Base-by-base conservation (phyloP, 768 basidiomycete species). In the Vishniacozyma victoriae region DNA sequence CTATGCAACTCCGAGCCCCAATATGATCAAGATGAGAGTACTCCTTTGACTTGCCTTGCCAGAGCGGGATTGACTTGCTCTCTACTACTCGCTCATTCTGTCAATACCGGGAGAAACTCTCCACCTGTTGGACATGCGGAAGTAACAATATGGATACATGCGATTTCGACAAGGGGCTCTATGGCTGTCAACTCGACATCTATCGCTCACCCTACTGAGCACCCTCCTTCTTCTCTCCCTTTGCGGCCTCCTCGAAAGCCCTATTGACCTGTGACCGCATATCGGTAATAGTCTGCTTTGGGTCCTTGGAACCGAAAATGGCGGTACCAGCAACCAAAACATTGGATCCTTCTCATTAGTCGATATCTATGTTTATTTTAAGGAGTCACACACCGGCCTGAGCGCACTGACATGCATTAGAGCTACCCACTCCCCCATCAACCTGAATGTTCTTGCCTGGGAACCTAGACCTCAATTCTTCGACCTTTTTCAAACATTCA, bases 271-370 rank as follows among this genome's bases (percentile, higher is more conserved):
- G 31, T 13, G 40, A 39, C 16, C 52, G 38, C 53, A 64, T 52
- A 16, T 60, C 54, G 22, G 44, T 12, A 43, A 96, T 95, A 40
- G 92, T 87, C 31, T 80, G 73, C 36, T 82, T 82, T 0, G 95
- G 86, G 61, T 83, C 77, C n/a, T 78, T 64, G 2, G 90, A 83
- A 35, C 79, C 80, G 65, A 97, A 97, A 52, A 99, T 85, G 5
- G 93, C 91, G 5, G 92, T 96, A 12, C 95, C 95, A 12, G 95
- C 92, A 23, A 99, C 95, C 44, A 97, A 89, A 57, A 99, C 91
- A 64, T 99, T 99, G 73, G 90, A 91, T 18, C 93, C 93, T 92
- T 57, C 11, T 13, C 13, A 39, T 43, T 31, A 33, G 23, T 35
- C 24, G 45, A 35, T 16, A n/a, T n/a, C n/a, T n/a, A n/a, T n/a